Evolutionary conservation across 108 stramenopile species (phyloP).

Genomic region (Nannochloropsis gaditana): DNA sequence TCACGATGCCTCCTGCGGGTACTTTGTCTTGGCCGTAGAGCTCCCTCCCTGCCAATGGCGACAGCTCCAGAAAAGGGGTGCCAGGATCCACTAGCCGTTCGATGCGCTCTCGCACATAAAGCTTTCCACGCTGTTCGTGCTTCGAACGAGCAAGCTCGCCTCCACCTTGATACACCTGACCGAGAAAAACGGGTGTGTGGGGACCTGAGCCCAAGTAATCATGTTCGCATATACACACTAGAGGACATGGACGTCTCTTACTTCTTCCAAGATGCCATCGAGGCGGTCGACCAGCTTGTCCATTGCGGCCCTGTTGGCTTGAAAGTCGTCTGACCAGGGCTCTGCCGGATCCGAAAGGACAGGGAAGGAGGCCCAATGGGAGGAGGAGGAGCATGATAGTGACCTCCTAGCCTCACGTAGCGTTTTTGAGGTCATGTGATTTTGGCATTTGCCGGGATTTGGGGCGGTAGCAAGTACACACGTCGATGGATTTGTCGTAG

Average conservation of each 20-base stretch:
- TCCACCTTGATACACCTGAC: conserved; percentile 45
- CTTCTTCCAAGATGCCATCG: not conserved
- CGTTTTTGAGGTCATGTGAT: no score
- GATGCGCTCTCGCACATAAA: conserved; percentile 88
- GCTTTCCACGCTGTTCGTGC: conserved; percentile 74
- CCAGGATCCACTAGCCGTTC: conserved; percentile 79
- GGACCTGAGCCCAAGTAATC: not conserved
- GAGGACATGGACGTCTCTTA: not conserved
- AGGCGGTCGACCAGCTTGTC: not conserved
- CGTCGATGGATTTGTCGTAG: no score
- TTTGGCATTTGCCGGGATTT: no score
- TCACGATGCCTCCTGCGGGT: conserved; percentile 87
- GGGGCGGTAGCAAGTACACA: no score
- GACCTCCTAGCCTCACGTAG: no score
- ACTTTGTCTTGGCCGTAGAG: conserved; percentile 50
- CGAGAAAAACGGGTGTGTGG: not conserved
- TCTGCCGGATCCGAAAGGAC: not conserved
- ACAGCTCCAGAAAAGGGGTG: conserved; percentile 86
- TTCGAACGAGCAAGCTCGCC: conserved; percentile 62
- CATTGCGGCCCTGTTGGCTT: not conserved
- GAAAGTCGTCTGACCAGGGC: conserved; percentile 11
- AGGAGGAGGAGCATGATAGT: no score
- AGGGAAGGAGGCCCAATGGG: not conserved
- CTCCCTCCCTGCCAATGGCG: conserved; percentile 73
- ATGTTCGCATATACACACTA: not conserved